Base-by-base conservation (phyloP, 2,329 filamentous ascomycete species). In the Colletotrichum sublineola region DNA sequence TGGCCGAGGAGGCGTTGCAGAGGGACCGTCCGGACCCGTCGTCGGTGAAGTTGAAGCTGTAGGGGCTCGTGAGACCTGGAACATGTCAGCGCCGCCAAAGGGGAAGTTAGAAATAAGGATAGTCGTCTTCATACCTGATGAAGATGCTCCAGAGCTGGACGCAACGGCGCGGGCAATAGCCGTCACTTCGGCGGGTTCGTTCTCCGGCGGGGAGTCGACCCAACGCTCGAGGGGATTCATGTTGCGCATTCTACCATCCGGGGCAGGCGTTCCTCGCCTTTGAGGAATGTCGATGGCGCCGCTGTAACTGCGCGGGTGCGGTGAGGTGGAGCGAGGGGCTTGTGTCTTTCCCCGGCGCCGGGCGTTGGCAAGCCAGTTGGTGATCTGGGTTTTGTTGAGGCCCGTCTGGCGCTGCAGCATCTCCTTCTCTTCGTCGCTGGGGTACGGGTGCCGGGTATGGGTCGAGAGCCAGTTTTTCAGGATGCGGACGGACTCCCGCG, bases 331-430 rank as follows among this genome's bases (percentile, higher is more conserved):
- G 74, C 92, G 87, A 58, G 90, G 90, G 2, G 89, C 86, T 60
- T 91, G 89, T 67, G 93, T 90, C 83, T 97, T 97, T 77, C 93
- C 92, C 74, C 95, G 89, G 68, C 95, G 90, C 55, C 95, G 91
- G 69, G 94, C 94, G 81, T 97, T 97, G 71, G 95, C 95, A 58
- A 97, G 89, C 95, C 95, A 97, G 80, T 97, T 97, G 14, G 92
- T 92, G 76, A 97, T 96, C 78, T 98, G 95, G 18, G 88, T 92
- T 77, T 94, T 90, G 80, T 90, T 95, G 52, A 98, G 86, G 9
- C 94, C 94, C 0, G 95, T 97, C 76, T 93, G 89, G 58, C 89
- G 87, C 81, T 94, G 92, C 36, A 98, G 85, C 74, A 90, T 88
- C 75, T 95, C 93, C 78, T 96, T 97, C 79, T 97, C 94, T 71